Evolutionary conservation across 2,329 filamentous ascomycete species (phyloP), one percentile per base, ranked within the genome.

Genomic region (Colletotrichum filicis): DNA sequence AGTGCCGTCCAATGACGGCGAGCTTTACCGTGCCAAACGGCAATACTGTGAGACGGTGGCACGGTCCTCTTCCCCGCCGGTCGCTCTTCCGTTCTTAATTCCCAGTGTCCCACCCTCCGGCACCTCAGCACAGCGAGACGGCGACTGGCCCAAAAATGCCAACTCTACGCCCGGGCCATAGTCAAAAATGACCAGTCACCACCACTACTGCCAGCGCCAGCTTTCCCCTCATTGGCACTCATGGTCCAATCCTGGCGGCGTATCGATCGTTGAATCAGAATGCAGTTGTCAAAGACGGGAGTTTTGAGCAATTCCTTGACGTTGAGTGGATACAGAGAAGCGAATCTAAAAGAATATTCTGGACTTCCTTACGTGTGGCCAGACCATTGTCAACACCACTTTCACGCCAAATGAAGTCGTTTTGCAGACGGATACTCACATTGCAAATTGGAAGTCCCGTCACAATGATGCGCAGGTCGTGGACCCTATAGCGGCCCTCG

Each of bases 161-260:
- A 16, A 57, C 52, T 61, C 26, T 57, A 46, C 66, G 69, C 69
- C 65, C 59, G 46, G 69, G 59, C 42, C 69, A 64, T n/a, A 69
- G 65, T 55, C 65, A 70, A 73, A 73, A 63, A 55, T 73, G 70
- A 73, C 55, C 60, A 64, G 70, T 73, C 70, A 70, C 53, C 55
- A 62, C 56, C 26, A 28, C 16, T 37, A 58, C 66, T 35, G 26
- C 14, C 46, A 58, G 26, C n/a, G 32, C 24, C 24, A 56, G 26
- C 24, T 56, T 16, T 30, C 16, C 16, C 26, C 12, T 24, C 24
- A 26, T 56, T 56, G 53, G 53, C 53, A 28, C 22, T 16, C 53
- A 30, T 3, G 11, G 42, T 49, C 42, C 42, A 49, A 22, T 49
- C 42, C 42, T n/a, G 42, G 19, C 42, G 42, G 42, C 42, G 42